phyloP scores from a whole-genome alignment of 306 rosid genomes.

The Glycyrrhiza uralensis region DNA sequence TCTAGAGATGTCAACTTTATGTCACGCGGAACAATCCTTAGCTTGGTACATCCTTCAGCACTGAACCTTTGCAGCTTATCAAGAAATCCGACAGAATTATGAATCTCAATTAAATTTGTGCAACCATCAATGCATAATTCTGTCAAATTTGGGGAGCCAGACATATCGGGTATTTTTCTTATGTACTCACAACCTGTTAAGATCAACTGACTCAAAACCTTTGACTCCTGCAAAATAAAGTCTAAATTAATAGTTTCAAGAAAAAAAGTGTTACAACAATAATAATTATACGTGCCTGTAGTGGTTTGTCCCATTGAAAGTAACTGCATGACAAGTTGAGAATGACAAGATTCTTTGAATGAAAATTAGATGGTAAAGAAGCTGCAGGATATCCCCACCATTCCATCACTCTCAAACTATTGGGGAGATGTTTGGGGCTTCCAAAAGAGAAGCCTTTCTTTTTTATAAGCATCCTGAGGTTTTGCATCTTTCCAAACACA shows the following conservation, averaged over 20 bases:
- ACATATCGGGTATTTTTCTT: background rate
- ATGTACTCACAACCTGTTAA: background rate
- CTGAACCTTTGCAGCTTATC: background rate
- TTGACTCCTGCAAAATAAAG: background rate
- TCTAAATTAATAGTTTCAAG: background rate
- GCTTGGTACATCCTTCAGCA: background rate
- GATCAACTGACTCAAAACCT: background rate
- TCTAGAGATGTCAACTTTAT: background rate
- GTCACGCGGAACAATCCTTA: background rate
- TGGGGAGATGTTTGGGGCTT: background rate
- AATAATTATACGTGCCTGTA: background rate
- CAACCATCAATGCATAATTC: background rate
- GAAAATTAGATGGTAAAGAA: background rate
- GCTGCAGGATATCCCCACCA: constrained; percentile 15
- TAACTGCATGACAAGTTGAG: background rate
- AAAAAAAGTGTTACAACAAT: too few species aligned
- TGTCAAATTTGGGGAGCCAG: background rate
- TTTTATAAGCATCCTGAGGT: background rate
- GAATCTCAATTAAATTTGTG: background rate
- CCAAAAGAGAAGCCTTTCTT: background rate
- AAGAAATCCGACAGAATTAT: constrained; percentile 2
- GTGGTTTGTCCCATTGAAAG: background rate
- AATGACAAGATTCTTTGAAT: background rate
- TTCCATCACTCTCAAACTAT: background rate
- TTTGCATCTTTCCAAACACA: background rate